Base-by-base conservation (phyloP, 1,284 basidiomycete genomes). In the Puccinia triticina region DNA sequence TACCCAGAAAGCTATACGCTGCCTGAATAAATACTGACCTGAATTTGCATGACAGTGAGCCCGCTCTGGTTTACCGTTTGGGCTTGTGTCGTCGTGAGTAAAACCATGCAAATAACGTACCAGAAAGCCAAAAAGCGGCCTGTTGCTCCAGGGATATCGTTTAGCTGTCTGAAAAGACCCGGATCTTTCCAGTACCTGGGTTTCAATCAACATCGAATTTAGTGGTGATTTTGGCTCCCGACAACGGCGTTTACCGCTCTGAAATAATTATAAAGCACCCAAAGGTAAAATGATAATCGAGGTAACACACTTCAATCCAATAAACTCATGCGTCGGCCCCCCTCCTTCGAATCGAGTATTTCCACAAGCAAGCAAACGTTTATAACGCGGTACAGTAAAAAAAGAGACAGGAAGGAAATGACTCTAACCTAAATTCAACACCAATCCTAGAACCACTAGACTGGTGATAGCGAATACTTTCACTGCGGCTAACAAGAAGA, bases 161-260 rank as follows among this genome's bases (percentile, higher is more conserved):
- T 85, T 0, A 80, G 29, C 59, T 85, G 84, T 57, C 83, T 71
- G 76, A 93, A 85, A 0, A 92, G 89, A n/a, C 92, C 92, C 8
- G 92, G 91, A 84, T 92, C 87, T 83, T 89, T 90, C 93, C 92
- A 93, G 87, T 90, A 93, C 23, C 91, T 87, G 88, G 92, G 92
- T 5, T 50, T 53, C 64, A 43, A 43, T 26, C 12, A 64, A 32
- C 43, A 21, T 26, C 26, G n/a, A 21, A 55, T 40, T 37, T 34
- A 89, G 89, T 66, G 91, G 86, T 26, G 88, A 88, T 10, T 89
- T 83, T 84, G 40, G 40, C 40, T 43, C 0, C 71, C 61, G 50
- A 14, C n/a, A n/a, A 87, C 84, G 16, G 86, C 84, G 14, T 84
- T 84, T 66, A 46, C 21, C 37, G 46, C 46, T 83, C 86, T 87